Percentiles rank a stretch among this genome's conserved stretches.
phyloP scores from a whole-genome alignment of 129 eudicot genomes.

The Arctium lappa region DNA sequence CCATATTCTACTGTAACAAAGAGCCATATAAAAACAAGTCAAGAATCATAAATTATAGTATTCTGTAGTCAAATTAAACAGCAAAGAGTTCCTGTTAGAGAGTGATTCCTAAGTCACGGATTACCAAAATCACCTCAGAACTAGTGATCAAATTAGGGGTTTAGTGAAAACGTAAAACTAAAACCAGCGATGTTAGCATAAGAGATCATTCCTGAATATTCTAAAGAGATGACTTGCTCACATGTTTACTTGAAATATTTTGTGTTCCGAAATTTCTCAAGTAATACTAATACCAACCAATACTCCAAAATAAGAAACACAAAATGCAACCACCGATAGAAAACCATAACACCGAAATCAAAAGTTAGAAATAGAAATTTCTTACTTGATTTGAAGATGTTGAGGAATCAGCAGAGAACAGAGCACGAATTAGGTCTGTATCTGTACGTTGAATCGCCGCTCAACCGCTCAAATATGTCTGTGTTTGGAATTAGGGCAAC shows the following conservation, averaged over 20 bases:
- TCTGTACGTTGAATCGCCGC: background rate
- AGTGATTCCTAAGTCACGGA: background rate
- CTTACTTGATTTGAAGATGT: background rate
- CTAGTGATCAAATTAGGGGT: background rate
- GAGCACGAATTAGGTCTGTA: background rate
- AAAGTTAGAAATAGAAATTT: background rate
- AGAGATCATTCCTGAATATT: background rate
- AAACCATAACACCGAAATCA: background rate
- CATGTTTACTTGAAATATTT: background rate
- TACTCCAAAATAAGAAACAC: background rate
- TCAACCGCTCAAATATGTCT: background rate
- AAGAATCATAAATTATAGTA: background rate
- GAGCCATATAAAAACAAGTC: background rate
- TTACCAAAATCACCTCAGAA: background rate
- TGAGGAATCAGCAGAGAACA: background rate
- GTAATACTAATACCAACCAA: background rate
- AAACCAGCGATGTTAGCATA: background rate
- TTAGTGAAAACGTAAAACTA: background rate
- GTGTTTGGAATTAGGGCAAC: background rate
- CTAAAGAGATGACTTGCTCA: too few relatives aligned
- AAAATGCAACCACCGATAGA: background rate
- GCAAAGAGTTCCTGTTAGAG: background rate
- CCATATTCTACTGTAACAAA: slow-evolving; percentile 32
- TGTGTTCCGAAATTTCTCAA: background rate
- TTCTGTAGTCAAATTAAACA: background rate